Conservation (phyloP, 1,284 basidiomycete genomes). For the Veloporphyrellus conicus region DNA sequence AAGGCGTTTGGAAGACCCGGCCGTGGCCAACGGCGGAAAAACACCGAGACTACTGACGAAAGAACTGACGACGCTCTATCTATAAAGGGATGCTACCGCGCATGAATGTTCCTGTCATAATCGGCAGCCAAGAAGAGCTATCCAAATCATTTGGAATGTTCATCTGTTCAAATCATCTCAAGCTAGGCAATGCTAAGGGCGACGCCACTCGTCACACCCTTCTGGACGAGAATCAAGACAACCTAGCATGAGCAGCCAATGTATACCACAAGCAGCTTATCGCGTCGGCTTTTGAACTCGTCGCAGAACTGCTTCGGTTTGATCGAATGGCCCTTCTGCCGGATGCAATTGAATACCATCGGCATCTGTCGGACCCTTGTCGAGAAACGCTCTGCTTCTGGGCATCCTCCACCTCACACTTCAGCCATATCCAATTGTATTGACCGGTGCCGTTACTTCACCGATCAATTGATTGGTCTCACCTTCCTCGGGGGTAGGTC, state of each 20-base stretch:
- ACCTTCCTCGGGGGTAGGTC: conserved; percentile 60
- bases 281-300: not conserved
- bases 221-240: conserved; percentile 33
- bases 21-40: conserved; percentile 46
- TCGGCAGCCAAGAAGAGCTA: conserved; percentile 61
- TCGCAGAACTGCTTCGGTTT: conserved; percentile 57
- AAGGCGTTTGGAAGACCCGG: conserved; percentile 43
- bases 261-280: conserved; percentile 51
- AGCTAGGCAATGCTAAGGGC: conserved; percentile 40
- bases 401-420: conserved; percentile 66
- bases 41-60: not conserved
- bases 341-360: conserved; percentile 32
- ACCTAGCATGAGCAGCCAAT: conserved; percentile 50
- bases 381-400: conserved; percentile 52
- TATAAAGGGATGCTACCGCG: conserved; percentile 57
- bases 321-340: conserved; percentile 77
- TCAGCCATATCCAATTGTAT: conserved; percentile 56
- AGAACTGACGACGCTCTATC: too few species aligned
- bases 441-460: conserved; percentile 51
- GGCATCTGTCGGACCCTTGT: not conserved
- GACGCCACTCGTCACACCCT: conserved; percentile 40
- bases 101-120: conserved; percentile 67
- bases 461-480: conserved; percentile 48
- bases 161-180: not conserved
- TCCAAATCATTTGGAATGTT: conserved; percentile 13